A percentile compares a stretch with the other conserved stretches of the same genome.
Conservation (phyloP, 2,329 filamentous ascomycete genomes). For the Neopestalotiopsis rosae region DNA sequence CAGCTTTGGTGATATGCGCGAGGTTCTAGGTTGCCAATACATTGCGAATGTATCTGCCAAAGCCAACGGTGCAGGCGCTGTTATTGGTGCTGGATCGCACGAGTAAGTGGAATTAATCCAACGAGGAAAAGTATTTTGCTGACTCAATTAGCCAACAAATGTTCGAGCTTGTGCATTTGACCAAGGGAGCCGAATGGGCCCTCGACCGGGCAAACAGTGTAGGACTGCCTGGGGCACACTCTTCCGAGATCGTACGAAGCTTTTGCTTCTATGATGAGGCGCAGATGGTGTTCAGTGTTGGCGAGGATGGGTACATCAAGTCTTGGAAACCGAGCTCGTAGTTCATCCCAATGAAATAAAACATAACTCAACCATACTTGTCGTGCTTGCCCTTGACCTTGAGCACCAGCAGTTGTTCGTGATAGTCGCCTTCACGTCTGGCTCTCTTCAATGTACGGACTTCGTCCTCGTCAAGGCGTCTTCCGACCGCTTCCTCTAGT, state of each 20-base stretch:
- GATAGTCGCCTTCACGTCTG: conserved; percentile 84
- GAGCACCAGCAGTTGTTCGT: conserved; percentile 83
- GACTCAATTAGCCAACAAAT: conserved; percentile 50
- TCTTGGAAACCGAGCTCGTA: conserved; percentile 54
- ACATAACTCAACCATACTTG: conserved; percentile 65
- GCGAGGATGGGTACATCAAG: conserved; percentile 63
- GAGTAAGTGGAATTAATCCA: conserved; percentile 54
- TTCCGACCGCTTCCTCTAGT: conserved; percentile 80
- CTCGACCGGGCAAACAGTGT: conserved; percentile 62
- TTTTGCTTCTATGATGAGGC: conserved; percentile 69
- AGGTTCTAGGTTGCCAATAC: conserved; percentile 73
- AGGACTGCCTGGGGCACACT: conserved; percentile 66
- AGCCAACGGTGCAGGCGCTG: conserved; percentile 60
- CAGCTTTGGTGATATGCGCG: conserved; percentile 73
- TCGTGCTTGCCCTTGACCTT: conserved; percentile 94
- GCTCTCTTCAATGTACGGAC: conserved; percentile 83
- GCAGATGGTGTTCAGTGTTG: conserved; percentile 62
- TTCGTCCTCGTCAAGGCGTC: conserved; percentile 82
- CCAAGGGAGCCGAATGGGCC: conserved; percentile 57
- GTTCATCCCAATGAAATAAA: conserved; percentile 16
- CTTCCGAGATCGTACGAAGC: conserved; percentile 66
- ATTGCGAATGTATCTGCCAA: conserved; percentile 70
- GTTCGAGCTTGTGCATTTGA: conserved; percentile 66
- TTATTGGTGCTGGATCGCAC: conserved; percentile 70
- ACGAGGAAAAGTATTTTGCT: conserved; percentile 10